Evolutionary conservation across 768 basidiomycete genomes (phyloP).

Genomic region (Lentinus brumalis): DNA sequence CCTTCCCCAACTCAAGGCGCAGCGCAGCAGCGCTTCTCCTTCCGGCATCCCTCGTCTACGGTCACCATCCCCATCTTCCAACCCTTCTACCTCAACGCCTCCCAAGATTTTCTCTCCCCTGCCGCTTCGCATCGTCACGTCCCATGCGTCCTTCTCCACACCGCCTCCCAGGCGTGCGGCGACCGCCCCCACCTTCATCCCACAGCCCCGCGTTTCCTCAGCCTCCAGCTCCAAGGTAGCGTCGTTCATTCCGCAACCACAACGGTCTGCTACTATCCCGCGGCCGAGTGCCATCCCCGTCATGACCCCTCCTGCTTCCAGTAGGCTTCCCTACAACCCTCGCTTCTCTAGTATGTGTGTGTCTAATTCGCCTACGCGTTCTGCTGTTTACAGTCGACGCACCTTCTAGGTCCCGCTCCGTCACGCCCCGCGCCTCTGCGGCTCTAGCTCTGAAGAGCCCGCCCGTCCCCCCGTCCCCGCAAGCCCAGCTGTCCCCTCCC

Average conservation of each 20-base stretch:
- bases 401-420: slow-evolving; percentile 14
- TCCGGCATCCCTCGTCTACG: slow-evolving; percentile 54
- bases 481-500: slow-evolving; percentile 24
- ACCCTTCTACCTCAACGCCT: slow-evolving; percentile 32
- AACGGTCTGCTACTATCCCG: slow-evolving; percentile 24
- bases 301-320: slow-evolving; percentile 22
- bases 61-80: slow-evolving; percentile 34
- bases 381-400: slow-evolving; percentile 21
- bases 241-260: slow-evolving; percentile 31
- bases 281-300: slow-evolving; percentile 20
- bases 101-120: slow-evolving; percentile 34
- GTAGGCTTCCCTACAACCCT: slow-evolving; percentile 25
- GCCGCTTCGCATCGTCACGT: slow-evolving; percentile 21
- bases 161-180: slow-evolving; percentile 57
- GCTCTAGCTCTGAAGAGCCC: slow-evolving; percentile 40
- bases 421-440: slow-evolving; percentile 17
- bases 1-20: slow-evolving; percentile 23
- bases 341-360: slow-evolving; percentile 28
- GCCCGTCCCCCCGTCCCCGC: slow-evolving; percentile 25
- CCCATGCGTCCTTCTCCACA: slow-evolving; percentile 42
- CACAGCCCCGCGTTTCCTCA: slow-evolving; percentile 51
- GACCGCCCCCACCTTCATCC: slow-evolving; percentile 56
- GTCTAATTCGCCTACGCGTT: slow-evolving; percentile 13
- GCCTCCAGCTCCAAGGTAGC: slow-evolving; percentile 40
- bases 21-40: slow-evolving; percentile 34